A percentile compares a stretch with the other conserved stretches of the same genome.
Conservation (phyloP, 176 grass and related monocot genomes). For the Avena sativa region DNA sequence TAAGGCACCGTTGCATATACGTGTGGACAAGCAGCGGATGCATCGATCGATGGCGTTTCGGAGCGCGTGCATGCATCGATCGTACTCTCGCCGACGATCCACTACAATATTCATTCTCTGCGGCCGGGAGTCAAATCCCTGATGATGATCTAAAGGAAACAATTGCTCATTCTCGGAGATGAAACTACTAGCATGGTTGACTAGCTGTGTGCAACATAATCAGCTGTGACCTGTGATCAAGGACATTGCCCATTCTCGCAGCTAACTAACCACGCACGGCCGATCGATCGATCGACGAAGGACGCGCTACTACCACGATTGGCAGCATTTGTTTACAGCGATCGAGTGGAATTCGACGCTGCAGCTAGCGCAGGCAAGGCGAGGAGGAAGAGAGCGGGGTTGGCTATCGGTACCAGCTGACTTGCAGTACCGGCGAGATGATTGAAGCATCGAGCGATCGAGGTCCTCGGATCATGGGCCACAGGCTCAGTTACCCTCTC, state of each 20-base stretch:
- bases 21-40: neutral
- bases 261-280: neutral
- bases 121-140: too few relatives aligned
- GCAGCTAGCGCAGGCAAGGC: neutral
- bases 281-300: neutral
- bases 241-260: neutral
- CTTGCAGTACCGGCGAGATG: slow-evolving; percentile 15
- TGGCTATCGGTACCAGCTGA: slow-evolving; percentile 37
- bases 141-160: too few relatives aligned
- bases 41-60: slow-evolving; percentile 6
- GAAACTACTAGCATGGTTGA: neutral
- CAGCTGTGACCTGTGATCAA: too few relatives aligned
- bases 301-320: neutral
- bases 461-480: slow-evolving; percentile 64
- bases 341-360: slow-evolving; percentile 49
- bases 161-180: neutral
- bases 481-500: slow-evolving; percentile 4
- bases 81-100: slow-evolving; percentile 11
- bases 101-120: neutral
- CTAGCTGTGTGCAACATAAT: too few relatives aligned
- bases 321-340: slow-evolving; percentile 38
- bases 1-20: slow-evolving; percentile 36
- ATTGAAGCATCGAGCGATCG: neutral
- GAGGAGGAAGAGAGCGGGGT: neutral
- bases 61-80: slow-evolving; percentile 12